Conservation (phyloP, 768 basidiomycete genomes). For the Pulveroboletus ravenelii region DNA sequence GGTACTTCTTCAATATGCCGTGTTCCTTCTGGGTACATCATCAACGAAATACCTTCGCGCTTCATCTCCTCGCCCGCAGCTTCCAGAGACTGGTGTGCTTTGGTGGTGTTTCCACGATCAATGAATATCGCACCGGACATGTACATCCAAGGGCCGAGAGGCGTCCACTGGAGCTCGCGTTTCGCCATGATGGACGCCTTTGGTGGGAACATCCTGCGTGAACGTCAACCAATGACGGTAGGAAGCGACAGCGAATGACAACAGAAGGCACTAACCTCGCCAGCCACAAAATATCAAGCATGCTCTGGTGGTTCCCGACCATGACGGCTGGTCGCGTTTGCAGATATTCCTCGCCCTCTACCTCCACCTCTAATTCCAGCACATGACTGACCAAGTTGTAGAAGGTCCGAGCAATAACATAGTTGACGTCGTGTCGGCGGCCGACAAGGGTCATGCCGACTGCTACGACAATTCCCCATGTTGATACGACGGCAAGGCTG, state of each 20-base stretch:
- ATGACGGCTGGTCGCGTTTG: constrained; percentile 66
- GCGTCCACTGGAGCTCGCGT: constrained; percentile 78
- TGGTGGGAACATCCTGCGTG: constrained; percentile 72
- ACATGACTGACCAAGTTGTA: constrained; percentile 60
- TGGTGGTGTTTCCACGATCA: constrained; percentile 73
- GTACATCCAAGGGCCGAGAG: constrained; percentile 88
- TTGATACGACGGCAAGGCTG: constrained; percentile 63
- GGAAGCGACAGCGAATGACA: constrained; percentile 11
- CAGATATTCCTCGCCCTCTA: constrained; percentile 87
- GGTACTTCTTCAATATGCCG: constrained; percentile 64
- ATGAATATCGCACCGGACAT: constrained; percentile 89
- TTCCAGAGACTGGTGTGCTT: constrained; percentile 70
- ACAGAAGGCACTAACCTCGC: constrained; percentile 54
- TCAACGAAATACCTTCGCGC: constrained; percentile 62
- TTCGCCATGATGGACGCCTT: constrained; percentile 89
- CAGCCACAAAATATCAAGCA: constrained; percentile 80
- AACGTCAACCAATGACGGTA: constrained; percentile 3
- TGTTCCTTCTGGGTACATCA: constrained; percentile 98
- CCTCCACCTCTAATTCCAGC: constrained; percentile 62
- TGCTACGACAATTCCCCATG: constrained; percentile 66
- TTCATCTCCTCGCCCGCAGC: constrained; percentile 81
- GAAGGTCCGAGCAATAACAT: constrained; percentile 78
- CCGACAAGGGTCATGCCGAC: constrained; percentile 64
- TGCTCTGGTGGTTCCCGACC: constrained; percentile 90
- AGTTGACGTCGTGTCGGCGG: constrained; percentile 74